Evolutionary conservation across 2,329 filamentous ascomycete genomes (phyloP).

Genomic region (Claviceps quebecensis): DNA sequence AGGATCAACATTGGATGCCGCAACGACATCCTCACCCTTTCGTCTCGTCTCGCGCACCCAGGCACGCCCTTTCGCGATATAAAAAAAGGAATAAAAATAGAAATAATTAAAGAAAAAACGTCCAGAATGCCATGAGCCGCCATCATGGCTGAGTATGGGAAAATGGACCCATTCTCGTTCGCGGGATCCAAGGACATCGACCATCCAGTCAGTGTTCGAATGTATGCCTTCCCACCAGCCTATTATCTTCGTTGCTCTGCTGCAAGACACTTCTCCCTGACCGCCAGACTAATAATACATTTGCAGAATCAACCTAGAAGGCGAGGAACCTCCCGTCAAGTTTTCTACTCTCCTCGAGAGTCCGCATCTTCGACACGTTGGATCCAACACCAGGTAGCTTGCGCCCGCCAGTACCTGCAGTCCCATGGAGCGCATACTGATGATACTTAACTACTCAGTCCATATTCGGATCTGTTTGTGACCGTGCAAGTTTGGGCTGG

Average conservation of each 20-base stretch:
- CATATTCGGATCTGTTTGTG: slow-evolving; percentile 79
- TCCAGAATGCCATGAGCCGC: slow-evolving; percentile 16
- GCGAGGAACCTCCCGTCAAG: slow-evolving; percentile 26
- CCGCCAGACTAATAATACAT: slow-evolving; percentile 7
- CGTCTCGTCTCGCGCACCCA: background rate
- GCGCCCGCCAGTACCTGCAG: background rate
- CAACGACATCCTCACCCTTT: background rate
- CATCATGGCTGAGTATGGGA: slow-evolving; percentile 25
- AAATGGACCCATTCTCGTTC: slow-evolving; percentile 94
- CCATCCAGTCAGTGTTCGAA: slow-evolving; percentile 54
- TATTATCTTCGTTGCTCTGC: background rate
- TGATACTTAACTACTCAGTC: slow-evolving; percentile 40
- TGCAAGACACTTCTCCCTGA: background rate
- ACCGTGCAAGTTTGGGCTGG: slow-evolving; percentile 91
- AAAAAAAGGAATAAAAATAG: too few species aligned
- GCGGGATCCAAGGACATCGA: slow-evolving; percentile 76
- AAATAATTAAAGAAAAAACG: background rate
- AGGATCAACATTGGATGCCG: background rate
- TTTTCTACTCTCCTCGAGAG: slow-evolving; percentile 61
- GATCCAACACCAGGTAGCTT: slow-evolving; percentile 62
- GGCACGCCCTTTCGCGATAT: background rate
- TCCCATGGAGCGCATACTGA: slow-evolving; percentile 8
- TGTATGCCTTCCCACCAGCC: slow-evolving; percentile 27
- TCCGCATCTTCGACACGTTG: slow-evolving; percentile 72
- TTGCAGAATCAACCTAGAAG: slow-evolving; percentile 32